Evolutionary conservation across 2,329 filamentous ascomycete genomes (phyloP), one percentile per base, ranked within the genome.

Genomic region (Blastomyces emzantsi): DNA sequence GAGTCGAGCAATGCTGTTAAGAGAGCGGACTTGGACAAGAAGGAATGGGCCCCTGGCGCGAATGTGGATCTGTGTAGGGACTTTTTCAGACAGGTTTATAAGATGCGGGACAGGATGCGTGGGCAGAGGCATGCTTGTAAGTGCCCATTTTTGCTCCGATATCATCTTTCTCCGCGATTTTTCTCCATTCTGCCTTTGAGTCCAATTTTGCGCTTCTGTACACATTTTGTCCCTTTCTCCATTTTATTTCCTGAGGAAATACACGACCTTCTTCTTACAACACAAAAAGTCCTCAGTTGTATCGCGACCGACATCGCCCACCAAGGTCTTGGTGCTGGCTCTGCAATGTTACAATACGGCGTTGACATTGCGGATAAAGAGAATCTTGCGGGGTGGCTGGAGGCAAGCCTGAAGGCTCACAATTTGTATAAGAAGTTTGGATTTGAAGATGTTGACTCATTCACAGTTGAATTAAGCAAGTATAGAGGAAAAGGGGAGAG

Each of bases 291-390:
- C 57, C 67, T 78, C 6, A 65, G 68, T 2, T 43, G 70, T 1
- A 70, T 79, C 5, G 69, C 71, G 6, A 76, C 75, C 11, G 69
- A 74, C n/a, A 70, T 69, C 0, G 66, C 68, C 19, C 71, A 67
- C 62, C 69, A 73, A 51, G 66, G 72, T 1, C 66, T 65, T 43
- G 72, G 72, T 6, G 63, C 73, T 22, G 73, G 70, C 15, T 68
- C 67, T 2, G 64, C 67, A 39, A 61, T 74, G 17, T 57, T 75
- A n/a, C 61, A 65, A 63, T 63, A 68, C 39, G 70, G 72, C 5
- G 62, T 70, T 41, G 63, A 67, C 15, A 55, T 70, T 51, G 71
- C 66, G 19, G 61, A 66, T 9, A 57, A 66, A 13, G 60, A 67
- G 45, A 69, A 67, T 8, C 7, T 73, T 22, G 69, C 67, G 3